A percentile compares a stretch with the other conserved stretches of the same genome.
Evolutionary conservation across 768 basidiomycete genomes (phyloP).

Genomic region (Lanmaoa pseudosensibilis): DNA sequence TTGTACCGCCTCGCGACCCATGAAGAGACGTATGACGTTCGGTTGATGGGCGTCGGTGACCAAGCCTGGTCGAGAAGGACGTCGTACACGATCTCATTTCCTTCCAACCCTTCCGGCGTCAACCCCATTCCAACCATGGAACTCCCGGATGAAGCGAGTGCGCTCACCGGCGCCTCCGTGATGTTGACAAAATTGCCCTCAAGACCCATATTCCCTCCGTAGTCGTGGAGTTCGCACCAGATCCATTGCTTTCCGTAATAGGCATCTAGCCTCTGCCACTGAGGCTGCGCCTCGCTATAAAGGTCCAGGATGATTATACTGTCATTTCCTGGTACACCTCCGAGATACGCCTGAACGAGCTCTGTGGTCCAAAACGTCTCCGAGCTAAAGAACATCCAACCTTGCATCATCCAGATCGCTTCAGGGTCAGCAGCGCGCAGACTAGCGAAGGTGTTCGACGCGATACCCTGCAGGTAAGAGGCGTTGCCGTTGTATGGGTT

Average conservation of each 20-base stretch:
- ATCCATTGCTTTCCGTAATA: conserved; percentile 44
- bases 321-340: conserved; percentile 37
- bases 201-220: conserved; percentile 40
- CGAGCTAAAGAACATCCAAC: conserved; percentile 41
- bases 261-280: conserved; percentile 40
- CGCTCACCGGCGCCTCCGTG: conserved; percentile 33
- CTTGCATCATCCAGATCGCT: conserved; percentile 44
- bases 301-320: conserved; percentile 44
- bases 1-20: conserved; percentile 40
- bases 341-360: conserved; percentile 40
- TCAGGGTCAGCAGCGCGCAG: conserved; percentile 40
- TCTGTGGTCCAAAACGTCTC: conserved; percentile 41
- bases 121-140: conserved; percentile 42
- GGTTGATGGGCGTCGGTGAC: conserved; percentile 36
- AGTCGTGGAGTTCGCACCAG: conserved; percentile 44
- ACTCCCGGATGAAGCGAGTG: conserved; percentile 30
- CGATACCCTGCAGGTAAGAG: conserved; percentile 35
- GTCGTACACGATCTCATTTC: conserved; percentile 46
- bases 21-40: conserved; percentile 31
- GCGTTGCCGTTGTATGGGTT: conserved; percentile 35
- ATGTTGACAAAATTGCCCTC: conserved; percentile 39
- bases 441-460: conserved; percentile 37
- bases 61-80: conserved; percentile 43
- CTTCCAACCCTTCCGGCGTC: conserved; percentile 42
- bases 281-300: conserved; percentile 40